Evolutionary conservation across 129 eudicot genomes (phyloP).

Genomic region (Pulicaria dysenterica): DNA sequence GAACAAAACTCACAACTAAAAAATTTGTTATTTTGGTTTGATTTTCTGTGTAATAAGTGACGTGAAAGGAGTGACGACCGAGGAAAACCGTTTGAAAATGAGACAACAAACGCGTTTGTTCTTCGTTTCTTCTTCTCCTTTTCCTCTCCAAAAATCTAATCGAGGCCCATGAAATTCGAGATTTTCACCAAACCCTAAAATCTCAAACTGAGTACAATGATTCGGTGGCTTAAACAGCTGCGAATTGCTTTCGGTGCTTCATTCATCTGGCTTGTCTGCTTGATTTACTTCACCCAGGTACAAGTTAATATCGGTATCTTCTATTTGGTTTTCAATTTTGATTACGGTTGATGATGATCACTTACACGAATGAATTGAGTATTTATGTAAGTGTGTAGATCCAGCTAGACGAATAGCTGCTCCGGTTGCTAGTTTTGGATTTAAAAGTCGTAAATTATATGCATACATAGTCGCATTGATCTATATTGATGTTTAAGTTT

Average conservation of each 20-base stretch:
- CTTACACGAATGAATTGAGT: neutral
- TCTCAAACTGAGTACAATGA: constrained; percentile 41
- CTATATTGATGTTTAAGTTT: neutral
- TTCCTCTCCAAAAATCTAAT: neutral
- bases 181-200: constrained; percentile 29
- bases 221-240: constrained; percentile 62
- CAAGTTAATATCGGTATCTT: neutral
- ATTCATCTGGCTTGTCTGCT: constrained; percentile 89
- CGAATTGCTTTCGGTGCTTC: constrained; percentile 85
- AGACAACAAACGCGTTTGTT: constrained; percentile 33
- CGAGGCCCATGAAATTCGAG: constrained; percentile 11
- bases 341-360: neutral
- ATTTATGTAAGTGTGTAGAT: neutral
- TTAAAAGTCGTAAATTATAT: neutral
- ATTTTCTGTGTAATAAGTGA: neutral
- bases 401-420: constrained; percentile 1
- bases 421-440: constrained; percentile 24
- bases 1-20: too few relatives aligned
- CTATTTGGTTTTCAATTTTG: neutral
- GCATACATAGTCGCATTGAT: neutral
- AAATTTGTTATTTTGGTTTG: neutral
- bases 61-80: constrained; percentile 19
- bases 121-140: constrained; percentile 21
- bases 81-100: constrained; percentile 30
- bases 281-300: constrained; percentile 97